These are phyloP conservation scores for Bimuria novae-zelandiae DNA, from an alignment of 2,329 filamentous ascomycete species.

Conservation along the genomic window DNA sequence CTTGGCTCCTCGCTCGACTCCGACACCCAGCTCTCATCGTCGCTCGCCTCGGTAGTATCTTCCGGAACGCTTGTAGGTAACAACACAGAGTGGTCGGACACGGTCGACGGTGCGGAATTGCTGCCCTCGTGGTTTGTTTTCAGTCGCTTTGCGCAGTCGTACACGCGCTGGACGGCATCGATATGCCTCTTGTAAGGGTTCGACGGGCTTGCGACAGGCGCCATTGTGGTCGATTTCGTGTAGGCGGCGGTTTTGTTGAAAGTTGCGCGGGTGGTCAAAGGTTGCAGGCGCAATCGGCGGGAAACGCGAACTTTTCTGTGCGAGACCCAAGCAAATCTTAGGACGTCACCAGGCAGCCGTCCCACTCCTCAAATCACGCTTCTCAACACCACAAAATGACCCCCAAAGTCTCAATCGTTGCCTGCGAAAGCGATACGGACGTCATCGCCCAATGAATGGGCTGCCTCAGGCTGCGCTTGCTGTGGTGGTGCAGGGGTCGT, in stretches of 20 bases:
- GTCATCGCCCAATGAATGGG: slow-evolving; percentile 22
- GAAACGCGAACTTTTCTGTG: neutral
- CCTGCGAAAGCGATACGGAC: slow-evolving; percentile 12
- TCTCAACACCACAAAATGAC: neutral
- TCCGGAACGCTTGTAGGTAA: slow-evolving; percentile 22
- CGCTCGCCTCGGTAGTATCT: slow-evolving; percentile 25
- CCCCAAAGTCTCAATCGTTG: neutral
- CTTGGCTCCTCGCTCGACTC: slow-evolving; percentile 46
- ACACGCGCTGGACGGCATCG: slow-evolving; percentile 5
- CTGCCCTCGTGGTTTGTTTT: slow-evolving; percentile 27
- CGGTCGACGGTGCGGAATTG: slow-evolving; percentile 26
- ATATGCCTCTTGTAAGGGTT: slow-evolving; percentile 8
- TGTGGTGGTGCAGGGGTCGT: slow-evolving; percentile 43
- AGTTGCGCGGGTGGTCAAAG: neutral
- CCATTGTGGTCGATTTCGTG: slow-evolving; percentile 5
- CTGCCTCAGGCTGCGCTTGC: slow-evolving; percentile 22
- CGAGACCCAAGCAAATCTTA: neutral
- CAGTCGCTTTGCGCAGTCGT: slow-evolving; percentile 29
- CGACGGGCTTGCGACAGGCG: slow-evolving; percentile 1
- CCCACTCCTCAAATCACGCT: neutral
- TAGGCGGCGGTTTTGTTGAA: neutral
- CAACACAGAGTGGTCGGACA: slow-evolving; percentile 24
- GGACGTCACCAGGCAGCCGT: neutral
- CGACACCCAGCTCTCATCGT: slow-evolving; percentile 35
- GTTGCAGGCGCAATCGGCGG: neutral